These are phyloP conservation scores for Leucosporidium scottii DNA, from an alignment of 768 basidiomycete species.

Conservation along the genomic window DNA sequence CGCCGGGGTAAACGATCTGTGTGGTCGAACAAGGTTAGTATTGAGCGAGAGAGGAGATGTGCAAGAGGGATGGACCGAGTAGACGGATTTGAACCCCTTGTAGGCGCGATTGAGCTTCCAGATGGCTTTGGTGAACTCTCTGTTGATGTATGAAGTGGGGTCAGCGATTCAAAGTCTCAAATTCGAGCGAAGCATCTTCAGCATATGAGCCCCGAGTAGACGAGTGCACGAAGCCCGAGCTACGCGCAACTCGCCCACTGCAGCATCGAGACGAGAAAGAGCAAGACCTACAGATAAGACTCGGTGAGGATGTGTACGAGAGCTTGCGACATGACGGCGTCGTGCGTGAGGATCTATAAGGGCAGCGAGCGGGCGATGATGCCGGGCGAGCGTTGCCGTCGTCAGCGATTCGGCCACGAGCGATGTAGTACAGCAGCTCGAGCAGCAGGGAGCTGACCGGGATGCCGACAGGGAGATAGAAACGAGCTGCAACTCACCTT, in stretches of 20 bases:
- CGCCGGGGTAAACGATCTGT: constrained; percentile 24
- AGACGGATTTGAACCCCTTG: constrained; percentile 7
- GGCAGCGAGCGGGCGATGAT: not conserved
- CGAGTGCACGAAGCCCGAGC: too few species aligned
- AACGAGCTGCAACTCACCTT: constrained; percentile 12
- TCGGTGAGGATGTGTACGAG: constrained; percentile 22
- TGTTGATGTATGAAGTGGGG: not conserved
- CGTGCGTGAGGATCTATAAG: constrained; percentile 12
- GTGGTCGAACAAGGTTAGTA: not conserved
- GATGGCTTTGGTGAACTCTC: constrained; percentile 13
- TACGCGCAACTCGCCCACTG: not conserved
- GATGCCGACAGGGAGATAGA: not conserved
- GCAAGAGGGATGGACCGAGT: not conserved
- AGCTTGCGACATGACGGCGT: constrained; percentile 16
- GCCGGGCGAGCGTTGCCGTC: too few species aligned
- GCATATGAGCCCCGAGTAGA: too few species aligned
- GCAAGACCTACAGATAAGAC: constrained; percentile 6
- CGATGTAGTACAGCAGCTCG: not conserved
- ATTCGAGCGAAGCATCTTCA: not conserved
- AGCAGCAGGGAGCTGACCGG: too few species aligned
- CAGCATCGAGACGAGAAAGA: not conserved
- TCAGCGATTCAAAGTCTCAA: not conserved
- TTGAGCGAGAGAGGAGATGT: not conserved
- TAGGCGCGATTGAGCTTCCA: constrained; percentile 29
- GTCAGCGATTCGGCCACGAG: not conserved